Base-by-base conservation (phyloP, 2,329 filamentous ascomycete species). In the Colletotrichum sp. region DNA sequence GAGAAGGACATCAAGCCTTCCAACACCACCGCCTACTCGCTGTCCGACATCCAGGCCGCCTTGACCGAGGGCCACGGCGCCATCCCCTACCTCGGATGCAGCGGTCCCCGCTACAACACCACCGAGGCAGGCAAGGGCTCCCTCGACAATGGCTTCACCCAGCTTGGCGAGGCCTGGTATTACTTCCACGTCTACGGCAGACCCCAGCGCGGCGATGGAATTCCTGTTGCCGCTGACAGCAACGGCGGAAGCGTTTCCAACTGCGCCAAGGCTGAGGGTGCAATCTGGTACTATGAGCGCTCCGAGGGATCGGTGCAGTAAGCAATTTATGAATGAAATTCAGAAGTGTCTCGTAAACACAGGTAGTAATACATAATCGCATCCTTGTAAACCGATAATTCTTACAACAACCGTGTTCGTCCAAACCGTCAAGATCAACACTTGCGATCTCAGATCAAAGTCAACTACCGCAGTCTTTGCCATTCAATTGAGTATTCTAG, bases 101-200 rank as follows among this genome's bases (percentile, higher is more conserved):
- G 86, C 1, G 92, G 92, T 0, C 89, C 91, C 10, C 81, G 86
- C 26, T 94, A 88, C 82, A 94, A 93, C 81, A 85, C 88, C 77
- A 94, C 92, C 16, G 86, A 81, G 24, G 90, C 88, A 9, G 92
- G 92, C 3, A 86, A 83, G 75, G 88, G 89, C 24, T 88, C 87
- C 4, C 79, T 80, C 3, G 92, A 94, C 79, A 88, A 85, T 72
- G 92, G 92, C 3, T 84, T 84, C 77, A 93, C 91, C 2, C 85
- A 88, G 36, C 78, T 94, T 64, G 88, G 82, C 74, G 92, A 94
- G 86, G 86, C 92, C 15, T 94, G 92, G 92, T 94, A 94, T 80
- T 93, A 93, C 80, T 88, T 90, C 82, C 89, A 93, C 82, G 89
- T 90, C 68, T 87, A 86, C 71, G 92, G 92, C 5, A 82, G 87